These are phyloP conservation scores for Globisporangium carolinianum DNA, from an alignment of 352 stramenopile species.

Conservation along the genomic window DNA sequence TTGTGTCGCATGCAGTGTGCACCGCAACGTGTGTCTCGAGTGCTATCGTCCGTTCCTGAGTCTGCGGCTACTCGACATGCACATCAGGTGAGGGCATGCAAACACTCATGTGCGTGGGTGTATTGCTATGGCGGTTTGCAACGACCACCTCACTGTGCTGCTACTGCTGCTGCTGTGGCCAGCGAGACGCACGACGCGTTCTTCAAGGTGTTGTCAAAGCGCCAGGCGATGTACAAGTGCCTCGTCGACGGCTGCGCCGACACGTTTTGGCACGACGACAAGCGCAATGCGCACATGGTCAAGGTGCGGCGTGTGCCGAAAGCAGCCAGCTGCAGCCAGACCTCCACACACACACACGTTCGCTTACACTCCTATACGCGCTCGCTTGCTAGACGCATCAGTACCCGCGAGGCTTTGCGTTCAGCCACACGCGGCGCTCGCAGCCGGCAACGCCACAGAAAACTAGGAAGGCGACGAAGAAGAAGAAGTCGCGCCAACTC, in stretches of 20 bases:
- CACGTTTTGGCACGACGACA: slow-evolving; percentile 42
- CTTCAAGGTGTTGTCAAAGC: slow-evolving; percentile 54
- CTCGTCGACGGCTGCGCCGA: slow-evolving; percentile 43
- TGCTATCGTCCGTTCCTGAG: slow-evolving; percentile 46
- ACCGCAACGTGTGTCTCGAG: slow-evolving; percentile 42
- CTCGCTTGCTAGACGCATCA: slow-evolving; percentile 18
- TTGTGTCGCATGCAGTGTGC: slow-evolving; percentile 10
- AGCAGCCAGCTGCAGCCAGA: no score
- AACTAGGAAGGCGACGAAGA: slow-evolving; percentile 22
- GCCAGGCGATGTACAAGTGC: slow-evolving; percentile 51
- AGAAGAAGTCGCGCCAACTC: slow-evolving; percentile 10
- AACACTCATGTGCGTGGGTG: no score
- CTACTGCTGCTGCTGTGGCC: neutral
- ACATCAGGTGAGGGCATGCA: slow-evolving; percentile 24
- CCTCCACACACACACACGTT: neutral
- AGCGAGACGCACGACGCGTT: slow-evolving; percentile 62
- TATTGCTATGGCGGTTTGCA: no score
- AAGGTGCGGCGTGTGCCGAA: slow-evolving; percentile 1
- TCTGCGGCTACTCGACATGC: slow-evolving; percentile 41
- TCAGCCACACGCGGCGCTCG: slow-evolving; percentile 18
- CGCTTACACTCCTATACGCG: neutral
- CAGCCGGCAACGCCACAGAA: slow-evolving; percentile 5
- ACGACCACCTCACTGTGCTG: no score
- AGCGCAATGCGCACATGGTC: slow-evolving; percentile 36
- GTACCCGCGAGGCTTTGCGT: slow-evolving; percentile 34